Evolutionary conservation across 768 basidiomycete species (phyloP).

Genomic region (Tricholoma matsutake): DNA sequence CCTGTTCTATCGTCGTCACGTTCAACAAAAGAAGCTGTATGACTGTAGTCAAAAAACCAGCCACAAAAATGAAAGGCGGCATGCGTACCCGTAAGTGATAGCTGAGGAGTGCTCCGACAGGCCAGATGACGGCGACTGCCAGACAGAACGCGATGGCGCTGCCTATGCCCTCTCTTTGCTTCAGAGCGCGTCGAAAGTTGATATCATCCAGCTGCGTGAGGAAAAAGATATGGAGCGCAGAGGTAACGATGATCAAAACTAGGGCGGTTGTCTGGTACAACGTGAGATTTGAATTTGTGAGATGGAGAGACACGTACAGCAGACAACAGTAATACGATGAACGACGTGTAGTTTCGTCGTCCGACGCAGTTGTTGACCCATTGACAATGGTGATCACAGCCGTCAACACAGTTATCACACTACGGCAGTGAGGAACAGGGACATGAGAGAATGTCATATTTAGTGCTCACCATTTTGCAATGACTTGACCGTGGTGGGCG

Average conservation of each 20-base stretch:
- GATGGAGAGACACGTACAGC: slow-evolving; percentile 49
- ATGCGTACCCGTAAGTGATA: slow-evolving; percentile 83
- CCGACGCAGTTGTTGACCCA: slow-evolving; percentile 97
- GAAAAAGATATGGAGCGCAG: slow-evolving; percentile 77
- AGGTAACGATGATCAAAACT: slow-evolving; percentile 75
- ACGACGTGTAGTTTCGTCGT: slow-evolving; percentile 91
- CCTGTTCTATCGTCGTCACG: slow-evolving; percentile 95
- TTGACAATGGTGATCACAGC: slow-evolving; percentile 89
- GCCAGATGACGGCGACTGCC: slow-evolving; percentile 75
- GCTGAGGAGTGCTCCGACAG: slow-evolving; percentile 69
- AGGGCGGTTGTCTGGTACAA: slow-evolving; percentile 61
- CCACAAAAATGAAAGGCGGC: no score
- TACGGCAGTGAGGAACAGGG: slow-evolving; percentile 25
- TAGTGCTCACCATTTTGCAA: slow-evolving; percentile 77
- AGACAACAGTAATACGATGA: slow-evolving; percentile 78
- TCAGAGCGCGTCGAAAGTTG: slow-evolving; percentile 45
- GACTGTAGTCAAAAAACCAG: background rate
- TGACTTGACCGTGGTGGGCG: slow-evolving; percentile 93
- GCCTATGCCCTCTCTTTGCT: slow-evolving; percentile 49
- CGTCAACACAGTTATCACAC: slow-evolving; percentile 98
- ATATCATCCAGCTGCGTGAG: slow-evolving; percentile 51
- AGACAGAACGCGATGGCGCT: slow-evolving; percentile 80
- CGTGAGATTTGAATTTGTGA: background rate
- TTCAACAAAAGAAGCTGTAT: slow-evolving; percentile 75
- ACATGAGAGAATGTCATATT: background rate